Evolutionary conservation across 441 rosid species (phyloP).

Genomic region (Pelargonium fulgidum): DNA sequence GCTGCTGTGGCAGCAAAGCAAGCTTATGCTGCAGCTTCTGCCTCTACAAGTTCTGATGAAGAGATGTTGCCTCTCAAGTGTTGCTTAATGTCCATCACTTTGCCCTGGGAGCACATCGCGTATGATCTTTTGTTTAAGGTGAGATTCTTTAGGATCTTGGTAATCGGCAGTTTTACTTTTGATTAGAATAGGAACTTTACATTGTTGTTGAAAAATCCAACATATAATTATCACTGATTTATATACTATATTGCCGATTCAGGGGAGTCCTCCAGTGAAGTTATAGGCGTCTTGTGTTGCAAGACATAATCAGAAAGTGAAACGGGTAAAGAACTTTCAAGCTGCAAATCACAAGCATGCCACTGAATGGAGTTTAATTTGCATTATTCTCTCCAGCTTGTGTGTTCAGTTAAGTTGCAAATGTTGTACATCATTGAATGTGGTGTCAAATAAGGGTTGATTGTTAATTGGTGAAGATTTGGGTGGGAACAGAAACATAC

Average conservation of each 20-base stretch:
- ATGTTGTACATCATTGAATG: background rate
- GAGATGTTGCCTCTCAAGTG: conserved; percentile 28
- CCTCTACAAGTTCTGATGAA: conserved; percentile 20
- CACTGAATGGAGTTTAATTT: background rate
- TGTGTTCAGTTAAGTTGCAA: background rate
- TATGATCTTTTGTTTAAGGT: conserved; percentile 28
- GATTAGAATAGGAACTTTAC: background rate
- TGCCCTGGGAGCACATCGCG: conserved; percentile 30
- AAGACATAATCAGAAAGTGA: background rate
- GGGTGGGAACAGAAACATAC: too few relatives aligned
- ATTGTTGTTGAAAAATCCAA: background rate
- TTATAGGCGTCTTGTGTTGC: conserved; percentile 1
- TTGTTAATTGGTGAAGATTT: background rate
- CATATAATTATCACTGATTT: background rate
- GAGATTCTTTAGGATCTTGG: background rate
- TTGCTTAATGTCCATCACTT: conserved; percentile 27
- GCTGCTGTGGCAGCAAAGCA: conserved; percentile 93
- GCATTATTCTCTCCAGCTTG: conserved; percentile 16
- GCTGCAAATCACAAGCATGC: background rate
- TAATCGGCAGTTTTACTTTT: background rate
- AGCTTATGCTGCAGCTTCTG: conserved; percentile 52
- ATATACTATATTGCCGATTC: background rate
- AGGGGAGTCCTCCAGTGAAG: conserved; percentile 20
- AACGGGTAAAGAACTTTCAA: background rate
- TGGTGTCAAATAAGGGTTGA: background rate